Conservation (phyloP, 306 rosid genomes). For the Nissolia schottii region DNA sequence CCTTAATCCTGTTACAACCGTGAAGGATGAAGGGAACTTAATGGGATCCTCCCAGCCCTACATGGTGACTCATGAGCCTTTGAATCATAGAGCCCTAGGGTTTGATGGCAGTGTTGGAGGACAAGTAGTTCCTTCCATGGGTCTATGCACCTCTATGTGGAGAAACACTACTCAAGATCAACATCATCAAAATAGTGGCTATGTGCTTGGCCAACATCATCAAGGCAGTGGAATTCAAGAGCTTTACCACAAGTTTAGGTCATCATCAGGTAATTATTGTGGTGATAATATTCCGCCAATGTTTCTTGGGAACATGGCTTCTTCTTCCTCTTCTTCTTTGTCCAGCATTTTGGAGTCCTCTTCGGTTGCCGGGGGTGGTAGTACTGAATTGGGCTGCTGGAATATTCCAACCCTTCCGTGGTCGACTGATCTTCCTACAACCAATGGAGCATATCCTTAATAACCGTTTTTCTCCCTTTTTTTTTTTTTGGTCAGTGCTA, state of each 20-base stretch:
- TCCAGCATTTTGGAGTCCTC: slow-evolving; percentile 58
- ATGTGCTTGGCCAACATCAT: slow-evolving; percentile 36
- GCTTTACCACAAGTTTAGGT: slow-evolving; percentile 71
- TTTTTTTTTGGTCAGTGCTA: not conserved
- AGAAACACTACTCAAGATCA: slow-evolving; percentile 49
- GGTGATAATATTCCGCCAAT: slow-evolving; percentile 38
- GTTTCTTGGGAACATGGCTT: slow-evolving; percentile 44
- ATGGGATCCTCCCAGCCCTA: slow-evolving; percentile 44
- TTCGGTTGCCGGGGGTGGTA: slow-evolving; percentile 42
- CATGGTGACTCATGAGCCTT: slow-evolving; percentile 47
- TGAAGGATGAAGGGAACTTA: slow-evolving; percentile 47
- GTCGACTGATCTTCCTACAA: slow-evolving; percentile 81
- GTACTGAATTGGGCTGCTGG: slow-evolving; percentile 91
- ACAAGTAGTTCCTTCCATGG: slow-evolving; percentile 48
- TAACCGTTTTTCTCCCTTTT: not conserved
- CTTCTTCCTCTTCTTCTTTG: slow-evolving; percentile 40
- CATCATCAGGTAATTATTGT: slow-evolving; percentile 44
- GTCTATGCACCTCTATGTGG: slow-evolving; percentile 64
- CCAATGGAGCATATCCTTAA: slow-evolving; percentile 76
- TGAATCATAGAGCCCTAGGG: slow-evolving; percentile 37
- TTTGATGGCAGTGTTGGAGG: slow-evolving; percentile 50
- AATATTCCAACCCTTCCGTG: slow-evolving; percentile 66
- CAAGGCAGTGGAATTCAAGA: slow-evolving; percentile 66
- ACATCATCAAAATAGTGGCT: slow-evolving; percentile 30
- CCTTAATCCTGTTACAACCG: not conserved